Evolutionary conservation across 768 basidiomycete species (phyloP).

Genomic region (Amanita muscaria): DNA sequence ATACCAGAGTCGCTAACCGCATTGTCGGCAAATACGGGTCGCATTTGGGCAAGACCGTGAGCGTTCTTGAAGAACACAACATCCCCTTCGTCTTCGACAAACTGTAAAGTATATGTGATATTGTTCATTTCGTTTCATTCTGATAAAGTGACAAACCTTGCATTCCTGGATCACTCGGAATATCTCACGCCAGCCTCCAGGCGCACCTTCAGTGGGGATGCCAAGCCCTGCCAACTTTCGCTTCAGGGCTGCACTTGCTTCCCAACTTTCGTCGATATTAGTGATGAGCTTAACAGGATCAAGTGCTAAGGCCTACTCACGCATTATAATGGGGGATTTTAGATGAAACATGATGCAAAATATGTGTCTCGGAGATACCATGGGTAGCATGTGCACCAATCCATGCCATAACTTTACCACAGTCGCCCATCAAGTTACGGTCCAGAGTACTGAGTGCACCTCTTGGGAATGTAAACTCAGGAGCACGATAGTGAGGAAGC

Average conservation of each 20-base stretch:
- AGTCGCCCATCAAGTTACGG: slow-evolving; percentile 69
- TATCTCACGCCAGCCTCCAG: slow-evolving; percentile 73
- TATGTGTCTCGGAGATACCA: slow-evolving; percentile 92
- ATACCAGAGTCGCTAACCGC: slow-evolving; percentile 48
- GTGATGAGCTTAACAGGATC: not conserved
- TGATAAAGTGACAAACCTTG: slow-evolving; percentile 40
- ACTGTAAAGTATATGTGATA: slow-evolving; percentile 32
- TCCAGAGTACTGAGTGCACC: slow-evolving; percentile 92
- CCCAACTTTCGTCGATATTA: slow-evolving; percentile 51
- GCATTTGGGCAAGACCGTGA: slow-evolving; percentile 61
- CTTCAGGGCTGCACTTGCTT: slow-evolving; percentile 80
- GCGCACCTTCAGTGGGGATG: slow-evolving; percentile 58
- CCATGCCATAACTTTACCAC: slow-evolving; percentile 74
- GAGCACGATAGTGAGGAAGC: slow-evolving; percentile 86
- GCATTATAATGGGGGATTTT: slow-evolving; percentile 96
- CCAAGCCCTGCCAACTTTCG: slow-evolving; percentile 58
- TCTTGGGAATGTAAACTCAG: slow-evolving; percentile 87
- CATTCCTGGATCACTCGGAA: slow-evolving; percentile 72
- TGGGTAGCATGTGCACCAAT: slow-evolving; percentile 81
- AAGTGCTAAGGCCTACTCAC: slow-evolving; percentile 27
- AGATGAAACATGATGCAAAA: slow-evolving; percentile 85
- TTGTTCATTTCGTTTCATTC: not conserved
- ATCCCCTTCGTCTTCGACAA: slow-evolving; percentile 90
- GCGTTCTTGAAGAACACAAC: slow-evolving; percentile 91
- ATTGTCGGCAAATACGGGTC: slow-evolving; percentile 55